phyloP scores from a whole-genome alignment of 805 yeast genomes.

The Candida schatavii region DNA sequence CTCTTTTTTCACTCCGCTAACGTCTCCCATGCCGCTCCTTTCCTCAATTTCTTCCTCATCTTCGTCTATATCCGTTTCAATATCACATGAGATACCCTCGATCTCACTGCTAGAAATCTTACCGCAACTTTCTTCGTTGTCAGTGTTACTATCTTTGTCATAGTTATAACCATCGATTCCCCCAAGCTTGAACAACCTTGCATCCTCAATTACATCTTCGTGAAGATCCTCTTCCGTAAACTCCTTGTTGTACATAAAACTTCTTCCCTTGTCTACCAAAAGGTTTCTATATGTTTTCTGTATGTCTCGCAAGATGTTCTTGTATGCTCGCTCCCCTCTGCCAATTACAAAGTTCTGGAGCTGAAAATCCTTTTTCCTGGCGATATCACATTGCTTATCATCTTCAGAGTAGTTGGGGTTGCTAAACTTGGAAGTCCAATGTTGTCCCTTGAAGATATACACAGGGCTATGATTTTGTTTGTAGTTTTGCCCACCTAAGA shows the following conservation, averaged over 20 bases:
- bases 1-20: not conserved
- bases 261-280: slow-evolving; percentile 4
- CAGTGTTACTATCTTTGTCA: slow-evolving; percentile 7
- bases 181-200: slow-evolving; percentile 8
- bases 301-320: slow-evolving; percentile 19
- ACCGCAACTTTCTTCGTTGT: slow-evolving; percentile 3
- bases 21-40: no score
- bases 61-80: slow-evolving; percentile 2
- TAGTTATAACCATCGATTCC: slow-evolving; percentile 16
- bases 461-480: not conserved
- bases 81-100: slow-evolving; percentile 1
- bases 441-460: slow-evolving; percentile 9
- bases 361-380: slow-evolving; percentile 16
- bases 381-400: slow-evolving; percentile 11
- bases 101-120: not conserved
- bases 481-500: not conserved
- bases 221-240: slow-evolving; percentile 3
- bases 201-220: slow-evolving; percentile 7
- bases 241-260: slow-evolving; percentile 4
- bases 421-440: slow-evolving; percentile 8
- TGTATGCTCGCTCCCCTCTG: slow-evolving; percentile 20
- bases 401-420: slow-evolving; percentile 2
- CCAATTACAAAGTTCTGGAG: slow-evolving; percentile 26
- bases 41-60: slow-evolving; percentile 1
- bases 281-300: slow-evolving; percentile 19